These are phyloP conservation scores for Thalassia testudinum DNA, from an alignment of 116 monocot species.

Conservation along the genomic window DNA sequence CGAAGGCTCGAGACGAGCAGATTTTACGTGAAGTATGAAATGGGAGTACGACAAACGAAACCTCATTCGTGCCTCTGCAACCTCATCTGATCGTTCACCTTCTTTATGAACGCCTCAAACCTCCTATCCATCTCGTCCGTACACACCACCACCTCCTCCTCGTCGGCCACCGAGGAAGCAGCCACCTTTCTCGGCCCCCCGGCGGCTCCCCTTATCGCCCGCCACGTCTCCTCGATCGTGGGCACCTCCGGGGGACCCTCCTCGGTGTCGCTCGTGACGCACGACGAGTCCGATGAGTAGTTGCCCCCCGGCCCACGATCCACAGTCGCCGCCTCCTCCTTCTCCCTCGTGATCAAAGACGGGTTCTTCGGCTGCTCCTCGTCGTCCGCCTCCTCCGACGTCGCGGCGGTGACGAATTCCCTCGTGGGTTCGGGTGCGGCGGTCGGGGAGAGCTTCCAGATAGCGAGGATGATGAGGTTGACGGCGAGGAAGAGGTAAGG, in stretches of 20 bases:
- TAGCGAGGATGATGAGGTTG: constrained; percentile 51
- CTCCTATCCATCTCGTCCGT: constrained; percentile 18
- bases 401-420: neutral
- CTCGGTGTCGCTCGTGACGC: neutral
- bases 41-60: too few species aligned
- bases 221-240: neutral
- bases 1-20: too few species aligned
- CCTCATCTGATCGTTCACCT: constrained; percentile 15
- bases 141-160: too few species aligned
- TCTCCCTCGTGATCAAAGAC: too few species aligned
- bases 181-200: neutral
- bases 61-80: neutral
- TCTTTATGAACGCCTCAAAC: constrained; percentile 31
- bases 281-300: neutral
- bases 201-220: neutral
- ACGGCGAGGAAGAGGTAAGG: constrained; percentile 31
- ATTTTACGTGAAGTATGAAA: too few species aligned
- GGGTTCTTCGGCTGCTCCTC: too few species aligned
- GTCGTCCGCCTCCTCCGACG: too few species aligned
- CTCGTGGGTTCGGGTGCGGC: neutral
- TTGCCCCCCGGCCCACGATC: neutral
- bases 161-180: neutral
- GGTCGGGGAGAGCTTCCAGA: constrained; percentile 30
- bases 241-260: neutral
- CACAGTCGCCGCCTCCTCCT: neutral